Base-by-base conservation (phyloP, 2,329 filamentous ascomycete species). In the Ophiocordyceps camponoti-leonardi region DNA sequence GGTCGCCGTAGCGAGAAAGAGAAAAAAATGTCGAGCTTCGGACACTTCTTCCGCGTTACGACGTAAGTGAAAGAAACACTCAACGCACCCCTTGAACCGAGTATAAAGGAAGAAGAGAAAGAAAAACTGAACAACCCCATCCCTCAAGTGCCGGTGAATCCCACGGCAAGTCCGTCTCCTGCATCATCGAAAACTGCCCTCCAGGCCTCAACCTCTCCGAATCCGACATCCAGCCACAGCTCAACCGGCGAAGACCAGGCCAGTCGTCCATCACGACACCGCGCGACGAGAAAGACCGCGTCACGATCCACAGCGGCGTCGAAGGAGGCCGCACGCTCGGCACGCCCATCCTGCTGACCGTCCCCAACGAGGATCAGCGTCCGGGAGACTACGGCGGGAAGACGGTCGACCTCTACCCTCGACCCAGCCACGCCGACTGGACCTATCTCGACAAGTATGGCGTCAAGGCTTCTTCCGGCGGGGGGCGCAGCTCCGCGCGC, bases 371-470 rank as follows among this genome's bases (percentile, higher is more conserved):
- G 69, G 88, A 96, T 62, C 86, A 94, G 61, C 72, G 90, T 50
- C 90, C 88, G 35, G 80, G 86, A 60, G 92, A 98, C 69, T 96
- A 96, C 65, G 84, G 84, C 47, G 77, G 79, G 65, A 76, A 78
- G 60, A 94, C 88, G 28, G 95, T 95, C 77, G 86, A 96, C 64
- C 67, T 79, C 50, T 96, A 83, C 72, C 92, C 92, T 5, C 77
- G 92, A 44, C 92, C 90, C 33, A 86, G 80, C 60, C 92, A 96
- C 66, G 90, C 92, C 49, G 90, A 96, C 66, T 95, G 83, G 77
- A 96, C 92, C 49, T 96, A 96, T 67, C 73, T 94, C 49, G 85
- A 94, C 64, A 96, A 96, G 68, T 98, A 98, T 63, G 90, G 90
- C 47, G 80, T 93, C 54, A 93, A 93, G 70, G 87, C 92, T 35